Base-by-base conservation (phyloP, 495 filamentous ascomycete genomes). In the Neurospora sp. region DNA sequence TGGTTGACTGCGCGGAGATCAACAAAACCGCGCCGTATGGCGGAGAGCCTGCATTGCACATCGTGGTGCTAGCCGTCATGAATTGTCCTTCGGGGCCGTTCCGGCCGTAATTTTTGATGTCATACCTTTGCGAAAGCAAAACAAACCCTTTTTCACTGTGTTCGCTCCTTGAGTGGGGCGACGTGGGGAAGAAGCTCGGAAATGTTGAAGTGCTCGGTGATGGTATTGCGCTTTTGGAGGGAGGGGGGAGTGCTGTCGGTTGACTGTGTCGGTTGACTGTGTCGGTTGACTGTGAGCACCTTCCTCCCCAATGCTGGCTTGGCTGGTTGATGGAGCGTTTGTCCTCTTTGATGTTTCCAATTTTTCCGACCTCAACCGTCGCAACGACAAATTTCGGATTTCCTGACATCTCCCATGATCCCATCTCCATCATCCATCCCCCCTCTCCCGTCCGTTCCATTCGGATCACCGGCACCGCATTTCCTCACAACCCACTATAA, bases 61-160 rank as follows among this genome's bases (percentile, higher is more conserved):
- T 68, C 75, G 75, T 70, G 75, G 75, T 72, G 75, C 71, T 73
- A 68, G 48, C 73, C 59, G 71, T 68, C 69, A 73, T 76, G 70
- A 74, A 76, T 76, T 76, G 75, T 46, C 75, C 75, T 76, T 76
- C 75, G 75, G 75, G 75, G 70, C 75, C 73, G 75, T 76, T 74
- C 70, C 73, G 73, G 73, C 74, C 73, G 73, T 39, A 76, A 76
- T 76, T 76, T 76, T 75, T 76, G 75, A 69, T 76, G 69, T 74
- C 69, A 69, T n/a, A 71, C 73, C 46, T 70, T 48, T 69, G 35
- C 44, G n/a, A 27, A 59, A 59, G 20, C 48, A 14, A 59, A 53
- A 70, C 68, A 41, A 53, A 68, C 69, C 20, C 53, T 70, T 76
- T 76, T 76, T 76, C 75, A 44, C 71, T 76, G 53, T 74, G 75